A percentile compares a stretch with the other conserved stretches of the same genome.
Evolutionary conservation across 1,284 basidiomycete genomes (phyloP).

Genomic region (Pseudozyma thailandica): DNA sequence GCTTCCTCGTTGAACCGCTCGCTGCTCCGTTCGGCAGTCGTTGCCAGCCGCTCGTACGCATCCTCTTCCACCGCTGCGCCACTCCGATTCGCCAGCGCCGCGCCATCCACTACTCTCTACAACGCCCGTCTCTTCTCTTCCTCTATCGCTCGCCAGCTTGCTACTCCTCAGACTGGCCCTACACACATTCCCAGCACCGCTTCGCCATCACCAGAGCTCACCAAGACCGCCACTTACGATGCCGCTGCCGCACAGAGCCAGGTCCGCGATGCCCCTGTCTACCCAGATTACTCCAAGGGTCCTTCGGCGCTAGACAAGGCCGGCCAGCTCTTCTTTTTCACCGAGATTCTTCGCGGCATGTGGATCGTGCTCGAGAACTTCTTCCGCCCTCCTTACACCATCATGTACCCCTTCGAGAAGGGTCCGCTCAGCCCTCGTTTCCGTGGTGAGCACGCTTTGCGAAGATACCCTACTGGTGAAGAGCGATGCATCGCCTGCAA

Average conservation of each 20-base stretch:
- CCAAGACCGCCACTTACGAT: slow-evolving; percentile 40
- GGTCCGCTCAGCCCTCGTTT: slow-evolving; percentile 97
- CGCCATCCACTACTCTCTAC: slow-evolving; percentile 31
- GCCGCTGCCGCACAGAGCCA: slow-evolving; percentile 34
- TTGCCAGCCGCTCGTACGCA: slow-evolving; percentile 43
- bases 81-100: slow-evolving; percentile 34
- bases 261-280: slow-evolving; percentile 26
- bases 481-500: slow-evolving; percentile 99
- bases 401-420: slow-evolving; percentile 84
- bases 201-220: slow-evolving; percentile 36
- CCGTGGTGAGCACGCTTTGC: slow-evolving; percentile 97
- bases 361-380: slow-evolving; percentile 99
- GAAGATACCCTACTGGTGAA: slow-evolving; percentile 97
- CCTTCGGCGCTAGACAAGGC: slow-evolving; percentile 83
- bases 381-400: slow-evolving; percentile 97
- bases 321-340: slow-evolving; percentile 96
- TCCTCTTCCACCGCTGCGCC: slow-evolving; percentile 35
- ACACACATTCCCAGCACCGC: slow-evolving; percentile 23
- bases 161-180: slow-evolving; percentile 47
- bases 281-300: slow-evolving; percentile 73
- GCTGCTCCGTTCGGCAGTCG: slow-evolving; percentile 44
- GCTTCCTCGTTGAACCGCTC: slow-evolving; percentile 46
- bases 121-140: slow-evolving; percentile 44
- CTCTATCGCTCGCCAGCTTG: slow-evolving; percentile 40
- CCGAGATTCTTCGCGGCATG: slow-evolving; percentile 97